Evolutionary conservation across 306 rosid genomes (phyloP).

Genomic region (Castanea mollissima): DNA sequence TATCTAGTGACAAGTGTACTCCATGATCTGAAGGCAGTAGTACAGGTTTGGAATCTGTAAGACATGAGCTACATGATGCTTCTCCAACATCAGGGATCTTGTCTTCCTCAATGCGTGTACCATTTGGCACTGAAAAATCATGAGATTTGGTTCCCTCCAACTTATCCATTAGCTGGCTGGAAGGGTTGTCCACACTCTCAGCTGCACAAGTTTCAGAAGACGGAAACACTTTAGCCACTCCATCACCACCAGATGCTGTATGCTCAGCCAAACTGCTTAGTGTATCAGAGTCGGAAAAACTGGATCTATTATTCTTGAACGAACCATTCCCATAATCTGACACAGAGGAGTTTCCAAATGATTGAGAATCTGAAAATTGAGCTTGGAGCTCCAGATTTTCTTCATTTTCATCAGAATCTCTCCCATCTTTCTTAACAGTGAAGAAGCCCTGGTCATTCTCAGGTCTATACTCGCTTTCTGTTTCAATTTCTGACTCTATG

Average conservation of each 20-base stretch:
- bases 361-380: conserved; percentile 59
- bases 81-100: conserved; percentile 33
- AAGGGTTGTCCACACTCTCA: conserved; percentile 36
- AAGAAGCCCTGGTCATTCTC: conserved; percentile 32
- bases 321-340: conserved; percentile 65
- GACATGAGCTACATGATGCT: conserved; percentile 38
- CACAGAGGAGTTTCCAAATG: conserved; percentile 56
- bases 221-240: conserved; percentile 31
- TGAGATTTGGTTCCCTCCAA: conserved; percentile 25
- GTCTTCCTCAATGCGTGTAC: conserved; percentile 34
- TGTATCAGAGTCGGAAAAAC: conserved; percentile 49
- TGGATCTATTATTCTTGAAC: conserved; percentile 44
- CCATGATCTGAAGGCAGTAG: conserved; percentile 36
- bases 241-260: conserved; percentile 40
- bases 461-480: conserved; percentile 54
- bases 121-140: conserved; percentile 28
- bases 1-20: conserved; percentile 22
- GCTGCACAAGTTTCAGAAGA: conserved; percentile 35
- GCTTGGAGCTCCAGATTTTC: conserved; percentile 49
- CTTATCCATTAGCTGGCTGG: conserved; percentile 32
- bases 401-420: conserved; percentile 48
- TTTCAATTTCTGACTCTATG: conserved; percentile 71
- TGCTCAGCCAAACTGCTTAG: conserved; percentile 45
- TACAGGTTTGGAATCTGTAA: conserved; percentile 30
- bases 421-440: conserved; percentile 32